Evolutionary conservation across 139 green algal genomes (phyloP).

Genomic region (Dunaliella primolecta): DNA sequence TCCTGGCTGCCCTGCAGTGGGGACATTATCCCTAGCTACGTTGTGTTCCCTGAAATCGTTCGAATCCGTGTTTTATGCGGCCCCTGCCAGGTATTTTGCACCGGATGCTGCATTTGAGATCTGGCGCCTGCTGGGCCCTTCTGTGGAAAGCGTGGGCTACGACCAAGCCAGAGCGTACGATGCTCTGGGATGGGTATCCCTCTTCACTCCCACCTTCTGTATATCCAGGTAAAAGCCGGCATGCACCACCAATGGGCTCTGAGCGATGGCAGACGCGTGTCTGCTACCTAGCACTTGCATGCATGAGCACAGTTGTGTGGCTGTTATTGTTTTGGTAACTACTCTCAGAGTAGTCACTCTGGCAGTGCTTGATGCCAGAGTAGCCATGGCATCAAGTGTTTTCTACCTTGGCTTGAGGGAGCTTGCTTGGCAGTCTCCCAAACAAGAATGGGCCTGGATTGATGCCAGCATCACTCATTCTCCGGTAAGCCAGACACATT

Average conservation of each 20-base stretch:
- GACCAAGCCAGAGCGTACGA: not conserved
- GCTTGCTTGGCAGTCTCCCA: not conserved
- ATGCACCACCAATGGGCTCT: not conserved
- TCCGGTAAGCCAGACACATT: not conserved
- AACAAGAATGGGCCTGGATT: not conserved
- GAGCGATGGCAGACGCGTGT: not conserved
- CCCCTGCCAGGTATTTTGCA: slow-evolving; percentile 10
- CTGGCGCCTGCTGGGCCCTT: slow-evolving; percentile 5
- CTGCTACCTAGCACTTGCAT: not conserved
- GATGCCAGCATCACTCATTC: no score
- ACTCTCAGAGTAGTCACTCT: not conserved
- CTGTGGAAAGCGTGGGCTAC: not conserved
- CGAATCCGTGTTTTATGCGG: not conserved
- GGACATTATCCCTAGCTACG: not conserved
- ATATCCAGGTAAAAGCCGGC: slow-evolving; percentile 6
- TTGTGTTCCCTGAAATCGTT: not conserved
- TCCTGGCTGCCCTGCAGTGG: no score
- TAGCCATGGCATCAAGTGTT: not conserved
- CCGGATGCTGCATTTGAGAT: slow-evolving; percentile 5
- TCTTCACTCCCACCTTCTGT: not conserved
- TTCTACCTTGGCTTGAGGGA: not conserved
- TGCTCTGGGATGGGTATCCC: slow-evolving; percentile 6
- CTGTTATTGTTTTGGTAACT: not conserved
- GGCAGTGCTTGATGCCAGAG: not conserved
- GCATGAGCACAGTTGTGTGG: not conserved